Conservation (phyloP, 352 stramenopile species). For the Pythium insidiosum region DNA sequence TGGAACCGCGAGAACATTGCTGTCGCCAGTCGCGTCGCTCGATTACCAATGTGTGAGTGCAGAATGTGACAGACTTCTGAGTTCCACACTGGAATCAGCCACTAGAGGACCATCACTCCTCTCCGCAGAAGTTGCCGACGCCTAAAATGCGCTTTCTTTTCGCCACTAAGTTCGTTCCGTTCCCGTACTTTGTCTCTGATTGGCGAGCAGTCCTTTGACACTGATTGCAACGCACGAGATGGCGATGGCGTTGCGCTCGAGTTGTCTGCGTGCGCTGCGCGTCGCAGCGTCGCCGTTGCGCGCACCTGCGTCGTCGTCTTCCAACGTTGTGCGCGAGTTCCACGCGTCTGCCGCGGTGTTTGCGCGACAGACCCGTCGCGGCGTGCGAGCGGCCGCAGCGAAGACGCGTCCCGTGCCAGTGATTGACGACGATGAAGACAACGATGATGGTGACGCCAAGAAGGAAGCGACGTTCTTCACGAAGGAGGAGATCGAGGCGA, state of each 20-base stretch:
- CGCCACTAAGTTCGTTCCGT: too few relatives aligned
- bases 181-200: constrained; percentile 1
- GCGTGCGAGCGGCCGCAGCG: constrained; percentile 11
- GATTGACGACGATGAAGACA: constrained; percentile 22
- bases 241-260: neutral
- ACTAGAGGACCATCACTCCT: too few relatives aligned
- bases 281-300: neutral
- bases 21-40: too few relatives aligned
- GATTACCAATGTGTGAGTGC: too few relatives aligned
- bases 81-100: too few relatives aligned
- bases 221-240: constrained; percentile 3
- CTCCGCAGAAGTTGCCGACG: too few relatives aligned
- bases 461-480: constrained; percentile 21
- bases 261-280: constrained; percentile 6
- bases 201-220: constrained; percentile 14
- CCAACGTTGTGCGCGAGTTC: too few relatives aligned
- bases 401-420: constrained; percentile 23
- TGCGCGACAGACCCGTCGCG: constrained; percentile 37
- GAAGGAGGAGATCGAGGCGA: constrained; percentile 17
- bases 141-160: too few relatives aligned
- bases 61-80: too few relatives aligned
- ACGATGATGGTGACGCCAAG: constrained; percentile 20
- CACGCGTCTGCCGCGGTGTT: constrained; percentile 26
- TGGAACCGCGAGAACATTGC: too few relatives aligned
- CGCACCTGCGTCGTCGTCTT: constrained; percentile 3